Conservation (phyloP, 2,329 filamentous ascomycete genomes). For the Paramyrothecium roridum region DNA sequence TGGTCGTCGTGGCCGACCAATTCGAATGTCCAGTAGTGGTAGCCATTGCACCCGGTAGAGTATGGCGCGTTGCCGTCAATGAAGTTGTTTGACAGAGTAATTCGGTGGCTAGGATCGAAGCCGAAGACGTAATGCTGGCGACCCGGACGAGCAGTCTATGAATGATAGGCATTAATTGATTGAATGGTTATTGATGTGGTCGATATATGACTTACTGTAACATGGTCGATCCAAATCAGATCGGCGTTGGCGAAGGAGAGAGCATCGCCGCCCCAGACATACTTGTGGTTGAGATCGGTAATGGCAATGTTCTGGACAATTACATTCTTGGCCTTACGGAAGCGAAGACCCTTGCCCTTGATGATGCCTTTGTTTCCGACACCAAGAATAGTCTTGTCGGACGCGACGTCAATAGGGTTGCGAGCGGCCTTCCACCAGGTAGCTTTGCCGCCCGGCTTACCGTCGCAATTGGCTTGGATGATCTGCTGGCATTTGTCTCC, state of each 20-base stretch:
- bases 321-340: slow-evolving; percentile 25
- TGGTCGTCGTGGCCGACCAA: neutral
- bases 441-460: slow-evolving; percentile 4
- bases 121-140: slow-evolving; percentile 1
- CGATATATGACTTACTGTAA: slow-evolving; percentile 4
- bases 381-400: slow-evolving; percentile 35
- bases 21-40: slow-evolving; percentile 1
- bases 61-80: neutral
- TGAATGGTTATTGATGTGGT: neutral
- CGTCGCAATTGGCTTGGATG: slow-evolving; percentile 32
- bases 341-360: slow-evolving; percentile 34
- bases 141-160: neutral
- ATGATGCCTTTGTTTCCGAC: slow-evolving; percentile 31
- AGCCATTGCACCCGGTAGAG: neutral
- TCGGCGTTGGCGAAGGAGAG: slow-evolving; percentile 25
- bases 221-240: neutral
- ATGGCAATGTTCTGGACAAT: slow-evolving; percentile 32
- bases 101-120: neutral
- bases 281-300: slow-evolving; percentile 22
- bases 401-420: neutral
- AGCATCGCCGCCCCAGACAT: slow-evolving; percentile 33
- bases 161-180: neutral
- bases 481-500: slow-evolving; percentile 9
- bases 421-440: slow-evolving; percentile 8
- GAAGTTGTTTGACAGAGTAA: neutral